phyloP scores from a whole-genome alignment of 176 grass and related monocot genomes.

The Cenchrus fungigraminus region DNA sequence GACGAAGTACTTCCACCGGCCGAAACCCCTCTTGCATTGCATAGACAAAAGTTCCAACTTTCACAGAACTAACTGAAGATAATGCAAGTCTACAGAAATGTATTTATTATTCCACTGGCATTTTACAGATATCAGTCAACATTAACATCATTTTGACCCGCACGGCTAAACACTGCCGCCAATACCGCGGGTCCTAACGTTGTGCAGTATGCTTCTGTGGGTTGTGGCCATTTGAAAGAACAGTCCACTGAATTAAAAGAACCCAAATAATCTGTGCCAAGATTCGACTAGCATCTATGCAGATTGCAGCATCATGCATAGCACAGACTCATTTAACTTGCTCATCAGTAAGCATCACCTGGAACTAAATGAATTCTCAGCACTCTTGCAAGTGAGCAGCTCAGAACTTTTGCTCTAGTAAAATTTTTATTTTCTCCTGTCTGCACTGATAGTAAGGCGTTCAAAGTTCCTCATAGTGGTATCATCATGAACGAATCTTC shows the following conservation, averaged over 20 bases:
- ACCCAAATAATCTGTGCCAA: constrained; percentile 31
- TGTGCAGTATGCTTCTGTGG: constrained; percentile 32
- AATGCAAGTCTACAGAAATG: neutral
- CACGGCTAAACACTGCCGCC: constrained; percentile 43
- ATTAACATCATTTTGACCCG: constrained; percentile 40
- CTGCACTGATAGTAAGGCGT: constrained; percentile 74
- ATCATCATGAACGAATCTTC: constrained; percentile 56
- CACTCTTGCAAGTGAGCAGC: constrained; percentile 6
- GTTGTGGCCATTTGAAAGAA: constrained; percentile 47
- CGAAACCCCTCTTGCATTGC: too few species aligned
- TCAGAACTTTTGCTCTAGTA: constrained; percentile 32
- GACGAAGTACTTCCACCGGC: neutral
- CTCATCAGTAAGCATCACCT: constrained; percentile 43
- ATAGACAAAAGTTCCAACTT: neutral
- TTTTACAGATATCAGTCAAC: constrained; percentile 35
- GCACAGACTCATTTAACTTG: constrained; percentile 43
- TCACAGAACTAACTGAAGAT: neutral
- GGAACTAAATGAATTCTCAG: constrained; percentile 32
- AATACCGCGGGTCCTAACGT: constrained; percentile 25
- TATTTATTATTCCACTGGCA: constrained; percentile 48
- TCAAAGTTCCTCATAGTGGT: constrained; percentile 64
- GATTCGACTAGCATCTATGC: constrained; percentile 39
- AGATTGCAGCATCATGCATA: constrained; percentile 40
- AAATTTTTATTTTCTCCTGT: constrained; percentile 67
- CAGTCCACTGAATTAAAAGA: constrained; percentile 35